Evolutionary conservation across 352 stramenopile species (phyloP).

Genomic region (Globisporangium solare): DNA sequence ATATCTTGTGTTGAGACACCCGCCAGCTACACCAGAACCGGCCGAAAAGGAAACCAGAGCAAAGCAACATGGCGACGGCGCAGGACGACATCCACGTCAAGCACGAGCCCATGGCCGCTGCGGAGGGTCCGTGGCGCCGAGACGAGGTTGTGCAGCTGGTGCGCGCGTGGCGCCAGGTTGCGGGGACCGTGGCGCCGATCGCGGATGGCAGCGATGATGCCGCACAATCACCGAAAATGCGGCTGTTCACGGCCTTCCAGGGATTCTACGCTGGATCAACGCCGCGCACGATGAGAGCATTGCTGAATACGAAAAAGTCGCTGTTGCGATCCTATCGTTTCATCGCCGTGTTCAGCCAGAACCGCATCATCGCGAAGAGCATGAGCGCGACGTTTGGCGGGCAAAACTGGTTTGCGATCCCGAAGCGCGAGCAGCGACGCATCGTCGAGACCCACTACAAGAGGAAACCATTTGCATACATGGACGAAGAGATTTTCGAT

Average conservation of each 20-base stretch:
- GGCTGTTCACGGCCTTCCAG: not conserved
- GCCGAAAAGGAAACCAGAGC: no score
- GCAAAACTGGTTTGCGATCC: conserved; percentile 10
- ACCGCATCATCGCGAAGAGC: conserved; percentile 9
- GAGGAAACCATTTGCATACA: conserved; percentile 14
- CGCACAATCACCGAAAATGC: no score
- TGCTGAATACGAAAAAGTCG: conserved; percentile 14
- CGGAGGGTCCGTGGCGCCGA: conserved; percentile 5
- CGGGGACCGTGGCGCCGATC: no score
- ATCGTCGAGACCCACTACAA: conserved; percentile 14
- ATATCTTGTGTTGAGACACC: no score
- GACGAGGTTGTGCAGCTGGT: conserved; percentile 5
- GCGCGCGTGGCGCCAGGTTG: conserved; percentile 5
- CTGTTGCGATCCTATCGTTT: conserved; percentile 13
- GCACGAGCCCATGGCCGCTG: no score
- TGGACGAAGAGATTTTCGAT: conserved; percentile 16
- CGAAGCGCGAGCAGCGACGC: conserved; percentile 5
- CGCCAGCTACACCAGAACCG: no score
- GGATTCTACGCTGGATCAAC: conserved; percentile 1
- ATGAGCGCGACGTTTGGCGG: conserved; percentile 10
- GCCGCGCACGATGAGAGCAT: conserved; percentile 5
- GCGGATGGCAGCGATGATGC: no score
- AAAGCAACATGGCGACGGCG: no score
- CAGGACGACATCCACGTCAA: no score
- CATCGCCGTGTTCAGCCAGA: conserved; percentile 16